Evolutionary conservation across 257 asterid species (phyloP).

Genomic region (Solanum virginianum): DNA sequence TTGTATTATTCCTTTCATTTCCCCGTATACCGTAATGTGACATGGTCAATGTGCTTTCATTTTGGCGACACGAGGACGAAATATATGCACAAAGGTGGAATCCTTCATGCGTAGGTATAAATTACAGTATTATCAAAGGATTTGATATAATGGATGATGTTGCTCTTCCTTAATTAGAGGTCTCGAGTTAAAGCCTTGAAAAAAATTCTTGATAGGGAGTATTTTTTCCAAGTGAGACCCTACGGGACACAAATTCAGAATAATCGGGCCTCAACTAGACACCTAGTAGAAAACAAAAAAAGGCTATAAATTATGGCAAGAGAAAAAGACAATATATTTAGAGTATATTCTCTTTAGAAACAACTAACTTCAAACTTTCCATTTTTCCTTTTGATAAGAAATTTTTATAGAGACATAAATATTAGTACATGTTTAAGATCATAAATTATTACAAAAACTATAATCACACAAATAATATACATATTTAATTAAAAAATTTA

Average conservation of each 20-base stretch:
- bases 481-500: not conserved
- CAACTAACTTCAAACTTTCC: not conserved
- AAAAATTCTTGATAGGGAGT: fast-evolving
- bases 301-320: too few relatives aligned
- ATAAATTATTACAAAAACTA: not conserved
- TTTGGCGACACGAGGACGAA: not conserved
- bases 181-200: too few relatives aligned
- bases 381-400: not conserved
- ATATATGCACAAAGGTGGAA: not conserved
- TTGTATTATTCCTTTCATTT: not conserved
- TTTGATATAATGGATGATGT: too few relatives aligned
- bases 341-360: not conserved
- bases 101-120: too few relatives aligned
- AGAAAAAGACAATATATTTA: not conserved
- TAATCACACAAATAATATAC: not conserved
- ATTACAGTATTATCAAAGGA: too few relatives aligned
- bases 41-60: not conserved
- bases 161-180: too few relatives aligned
- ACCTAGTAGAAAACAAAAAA: too few relatives aligned
- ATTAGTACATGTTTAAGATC: not conserved
- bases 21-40: not conserved
- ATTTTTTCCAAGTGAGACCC: too few relatives aligned
- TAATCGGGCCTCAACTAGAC: too few relatives aligned
- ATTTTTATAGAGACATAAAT: not conserved
- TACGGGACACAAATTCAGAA: too few relatives aligned